phyloP scores from a whole-genome alignment of 2,329 filamentous ascomycete genomes.

The Ramichloridium luteum region DNA sequence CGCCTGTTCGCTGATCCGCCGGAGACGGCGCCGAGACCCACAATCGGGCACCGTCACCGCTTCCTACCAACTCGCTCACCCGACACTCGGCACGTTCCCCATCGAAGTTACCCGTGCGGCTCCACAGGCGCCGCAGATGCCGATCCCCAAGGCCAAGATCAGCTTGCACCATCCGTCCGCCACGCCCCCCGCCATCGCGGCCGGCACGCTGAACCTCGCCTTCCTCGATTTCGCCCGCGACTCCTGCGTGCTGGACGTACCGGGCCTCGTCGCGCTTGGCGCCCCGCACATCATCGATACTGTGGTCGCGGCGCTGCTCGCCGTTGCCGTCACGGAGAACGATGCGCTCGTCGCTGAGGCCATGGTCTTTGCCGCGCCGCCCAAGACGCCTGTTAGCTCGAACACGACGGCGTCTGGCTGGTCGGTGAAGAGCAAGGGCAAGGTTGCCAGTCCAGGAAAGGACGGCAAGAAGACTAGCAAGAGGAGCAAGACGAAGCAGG shows the following conservation, averaged over 20 bases:
- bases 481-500: constrained; percentile 8
- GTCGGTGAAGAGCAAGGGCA: constrained; percentile 8
- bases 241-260: constrained; percentile 32
- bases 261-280: constrained; percentile 31
- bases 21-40: constrained; percentile 20
- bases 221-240: constrained; percentile 33
- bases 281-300: constrained; percentile 36
- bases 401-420: constrained; percentile 7
- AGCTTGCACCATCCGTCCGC: constrained; percentile 29
- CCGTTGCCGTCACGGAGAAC: constrained; percentile 35
- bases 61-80: constrained; percentile 35
- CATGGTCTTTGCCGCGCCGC: constrained; percentile 23
- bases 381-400: constrained; percentile 11
- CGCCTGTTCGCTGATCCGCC: constrained; percentile 58
- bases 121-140: constrained; percentile 7
- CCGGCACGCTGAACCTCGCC: constrained; percentile 30
- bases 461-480: constrained; percentile 6
- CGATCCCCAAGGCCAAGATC: constrained; percentile 19
- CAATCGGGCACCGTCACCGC: constrained; percentile 21
- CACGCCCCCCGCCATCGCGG: constrained; percentile 28
- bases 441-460: too few species aligned
- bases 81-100: constrained; percentile 31
- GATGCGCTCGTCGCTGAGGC: constrained; percentile 19
- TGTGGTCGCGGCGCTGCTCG: constrained; percentile 30
- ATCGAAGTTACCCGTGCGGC: constrained; percentile 29